A percentile compares a stretch with the other conserved stretches of the same genome.
phyloP scores from a whole-genome alignment of 306 rosid species.

The Crotalaria pallida region DNA sequence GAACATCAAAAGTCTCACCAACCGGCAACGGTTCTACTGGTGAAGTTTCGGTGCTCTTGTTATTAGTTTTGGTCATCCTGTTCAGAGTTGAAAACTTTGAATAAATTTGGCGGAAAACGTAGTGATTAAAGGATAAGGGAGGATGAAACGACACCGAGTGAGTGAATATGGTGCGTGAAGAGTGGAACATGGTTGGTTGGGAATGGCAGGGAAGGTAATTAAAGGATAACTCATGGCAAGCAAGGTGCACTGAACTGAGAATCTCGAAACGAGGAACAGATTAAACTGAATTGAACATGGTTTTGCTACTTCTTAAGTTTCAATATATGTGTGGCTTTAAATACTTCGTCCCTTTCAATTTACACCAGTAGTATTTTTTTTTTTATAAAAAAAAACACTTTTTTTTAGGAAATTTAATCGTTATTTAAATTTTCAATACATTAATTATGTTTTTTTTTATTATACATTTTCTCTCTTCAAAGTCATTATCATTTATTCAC shows the following conservation, averaged over 20 bases:
- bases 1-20: neutral
- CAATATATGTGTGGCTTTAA: too few relatives aligned
- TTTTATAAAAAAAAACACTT: too few relatives aligned
- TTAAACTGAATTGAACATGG: too few relatives aligned
- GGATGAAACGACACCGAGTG: neutral
- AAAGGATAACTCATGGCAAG: neutral
- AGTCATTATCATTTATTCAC: too few relatives aligned
- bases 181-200: neutral
- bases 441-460: too few relatives aligned
- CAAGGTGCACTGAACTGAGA: neutral
- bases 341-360: too few relatives aligned
- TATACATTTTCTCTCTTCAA: too few relatives aligned
- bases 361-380: too few relatives aligned
- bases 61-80: neutral
- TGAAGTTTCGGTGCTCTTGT: neutral
- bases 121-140: neutral
- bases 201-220: neutral
- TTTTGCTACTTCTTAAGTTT: too few relatives aligned
- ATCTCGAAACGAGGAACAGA: too few relatives aligned
- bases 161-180: neutral
- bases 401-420: too few relatives aligned
- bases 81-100: neutral
- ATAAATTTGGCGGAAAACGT: neutral
- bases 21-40: neutral
- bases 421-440: too few relatives aligned